A percentile compares a stretch with the other conserved stretches of the same genome.
These are phyloP conservation scores for Neohortaea acidophila DNA, from an alignment of 495 filamentous ascomycete genomes.

Conservation along the genomic window DNA sequence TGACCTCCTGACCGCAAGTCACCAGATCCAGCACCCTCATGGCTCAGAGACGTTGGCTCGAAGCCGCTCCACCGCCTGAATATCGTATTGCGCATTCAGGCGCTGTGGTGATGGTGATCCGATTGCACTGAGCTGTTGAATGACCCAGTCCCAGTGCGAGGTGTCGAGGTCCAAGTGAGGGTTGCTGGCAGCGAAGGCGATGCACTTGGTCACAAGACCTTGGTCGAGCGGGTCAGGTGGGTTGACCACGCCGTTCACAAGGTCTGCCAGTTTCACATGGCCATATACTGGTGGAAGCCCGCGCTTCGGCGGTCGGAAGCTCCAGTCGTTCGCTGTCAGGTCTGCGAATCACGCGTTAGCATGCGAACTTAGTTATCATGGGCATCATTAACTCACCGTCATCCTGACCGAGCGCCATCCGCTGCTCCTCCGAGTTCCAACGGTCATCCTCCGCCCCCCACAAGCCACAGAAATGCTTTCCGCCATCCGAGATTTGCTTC, in stretches of 20 bases:
- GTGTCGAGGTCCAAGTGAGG: conserved; percentile 8
- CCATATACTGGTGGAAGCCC: neutral
- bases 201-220: conserved; percentile 5
- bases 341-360: neutral
- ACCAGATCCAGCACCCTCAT: too few species aligned
- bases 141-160: conserved; percentile 7
- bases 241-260: neutral
- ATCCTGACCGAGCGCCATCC: neutral
- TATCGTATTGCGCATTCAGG: neutral
- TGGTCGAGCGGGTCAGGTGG: conserved; percentile 7
- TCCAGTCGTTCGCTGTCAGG: neutral
- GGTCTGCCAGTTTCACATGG: conserved; percentile 2
- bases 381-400: neutral
- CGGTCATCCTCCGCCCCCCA: neutral
- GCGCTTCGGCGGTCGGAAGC: neutral
- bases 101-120: neutral
- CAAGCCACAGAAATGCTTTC: neutral
- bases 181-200: conserved; percentile 4
- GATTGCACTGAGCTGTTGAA: conserved; percentile 1
- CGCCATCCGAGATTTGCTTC: conserved; percentile 6
- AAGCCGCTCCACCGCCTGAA: too few species aligned
- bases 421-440: too few species aligned
- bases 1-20: too few species aligned
- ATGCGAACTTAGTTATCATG: conserved; percentile 1
- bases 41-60: too few species aligned